A percentile compares a stretch with the other conserved stretches of the same genome.
These are phyloP conservation scores for Ustilaginoidea virens DNA, from an alignment of 2,329 filamentous ascomycete species.

Conservation along the genomic window DNA sequence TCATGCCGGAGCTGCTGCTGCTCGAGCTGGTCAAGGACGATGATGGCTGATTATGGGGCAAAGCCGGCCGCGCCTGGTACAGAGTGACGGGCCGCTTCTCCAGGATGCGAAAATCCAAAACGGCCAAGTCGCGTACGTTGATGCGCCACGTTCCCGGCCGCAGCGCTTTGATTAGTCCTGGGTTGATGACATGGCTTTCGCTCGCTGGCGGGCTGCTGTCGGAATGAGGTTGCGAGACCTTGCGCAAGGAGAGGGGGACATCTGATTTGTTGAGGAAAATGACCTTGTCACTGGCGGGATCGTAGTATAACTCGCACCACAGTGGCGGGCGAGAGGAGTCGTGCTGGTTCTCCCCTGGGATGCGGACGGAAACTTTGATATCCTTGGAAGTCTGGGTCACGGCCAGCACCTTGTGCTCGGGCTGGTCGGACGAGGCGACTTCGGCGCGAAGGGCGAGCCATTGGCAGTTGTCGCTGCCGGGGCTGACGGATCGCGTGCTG, in stretches of 20 bases:
- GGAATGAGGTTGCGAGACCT: slow-evolving; percentile 24
- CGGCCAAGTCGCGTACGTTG: slow-evolving; percentile 28
- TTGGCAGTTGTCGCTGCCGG: slow-evolving; percentile 38
- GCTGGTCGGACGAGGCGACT: slow-evolving; percentile 32
- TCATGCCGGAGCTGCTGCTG: slow-evolving; percentile 27
- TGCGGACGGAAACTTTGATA: slow-evolving; percentile 43
- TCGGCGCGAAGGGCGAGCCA: slow-evolving; percentile 42
- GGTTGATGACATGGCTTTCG: slow-evolving; percentile 28
- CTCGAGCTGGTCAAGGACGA: slow-evolving; percentile 17
- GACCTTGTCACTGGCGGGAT: slow-evolving; percentile 41
- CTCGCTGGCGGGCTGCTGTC: slow-evolving; percentile 25
- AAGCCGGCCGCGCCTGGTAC: slow-evolving; percentile 16
- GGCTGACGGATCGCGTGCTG: slow-evolving; percentile 37
- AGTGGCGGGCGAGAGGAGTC: slow-evolving; percentile 29
- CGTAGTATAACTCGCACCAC: slow-evolving; percentile 47
- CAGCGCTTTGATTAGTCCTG: slow-evolving; percentile 28
- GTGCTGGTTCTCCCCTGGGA: slow-evolving; percentile 31
- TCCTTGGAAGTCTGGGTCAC: slow-evolving; percentile 44
- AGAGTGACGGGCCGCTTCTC: slow-evolving; percentile 34
- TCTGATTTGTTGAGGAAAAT: slow-evolving; percentile 41
- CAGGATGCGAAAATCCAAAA: slow-evolving; percentile 42
- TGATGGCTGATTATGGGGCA: slow-evolving; percentile 13
- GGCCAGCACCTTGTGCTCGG: slow-evolving; percentile 40
- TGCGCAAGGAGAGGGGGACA: slow-evolving; percentile 33
- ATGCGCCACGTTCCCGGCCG: slow-evolving; percentile 43